Evolutionary conservation across 2,329 filamentous ascomycete species (phyloP).

Genomic region (Chaetomiaceae sp.): DNA sequence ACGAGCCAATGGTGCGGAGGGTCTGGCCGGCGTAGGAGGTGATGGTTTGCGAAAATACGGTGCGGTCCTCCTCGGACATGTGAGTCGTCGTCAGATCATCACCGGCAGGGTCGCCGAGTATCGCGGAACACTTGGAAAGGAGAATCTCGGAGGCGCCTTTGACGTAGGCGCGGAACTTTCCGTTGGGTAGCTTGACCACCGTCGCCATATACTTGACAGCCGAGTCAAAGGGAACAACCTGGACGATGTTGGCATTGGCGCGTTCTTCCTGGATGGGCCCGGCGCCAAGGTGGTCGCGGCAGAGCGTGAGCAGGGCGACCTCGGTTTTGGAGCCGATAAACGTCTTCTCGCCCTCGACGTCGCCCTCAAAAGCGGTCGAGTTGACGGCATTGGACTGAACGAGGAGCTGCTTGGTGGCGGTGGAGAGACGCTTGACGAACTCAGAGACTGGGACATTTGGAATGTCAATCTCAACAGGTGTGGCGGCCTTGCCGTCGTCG

Average conservation of each 20-base stretch:
- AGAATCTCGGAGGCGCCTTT: constrained; percentile 57
- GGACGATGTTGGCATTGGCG: constrained; percentile 40
- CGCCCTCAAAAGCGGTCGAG: constrained; percentile 51
- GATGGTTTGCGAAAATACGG: constrained; percentile 51
- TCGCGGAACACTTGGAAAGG: constrained; percentile 39
- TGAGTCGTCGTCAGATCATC: constrained; percentile 45
- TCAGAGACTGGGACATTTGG: constrained; percentile 27
- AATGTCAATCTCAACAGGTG: constrained; percentile 27
- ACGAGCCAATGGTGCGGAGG: constrained; percentile 68
- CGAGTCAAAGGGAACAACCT: constrained; percentile 52
- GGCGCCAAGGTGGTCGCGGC: constrained; percentile 46
- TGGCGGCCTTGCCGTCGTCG: constrained; percentile 20
- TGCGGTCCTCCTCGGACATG: constrained; percentile 53
- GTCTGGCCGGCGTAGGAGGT: constrained; percentile 60
- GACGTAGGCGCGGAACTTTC: constrained; percentile 46
- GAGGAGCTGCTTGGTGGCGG: constrained; percentile 24
- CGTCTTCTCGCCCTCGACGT: constrained; percentile 31
- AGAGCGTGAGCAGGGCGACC: constrained; percentile 47
- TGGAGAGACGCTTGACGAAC: constrained; percentile 22
- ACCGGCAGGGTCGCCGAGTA: constrained; percentile 44
- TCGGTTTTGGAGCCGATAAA: constrained; percentile 54
- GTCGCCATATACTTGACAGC: constrained; percentile 53
- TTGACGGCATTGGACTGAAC: constrained; percentile 38
- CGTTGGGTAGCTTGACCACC: constrained; percentile 42
- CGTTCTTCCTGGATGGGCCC: constrained; percentile 42